A percentile compares a stretch with the other conserved stretches of the same genome.
Evolutionary conservation across 2,329 filamentous ascomycete species (phyloP).

Genomic region (Emmonsia crescens): DNA sequence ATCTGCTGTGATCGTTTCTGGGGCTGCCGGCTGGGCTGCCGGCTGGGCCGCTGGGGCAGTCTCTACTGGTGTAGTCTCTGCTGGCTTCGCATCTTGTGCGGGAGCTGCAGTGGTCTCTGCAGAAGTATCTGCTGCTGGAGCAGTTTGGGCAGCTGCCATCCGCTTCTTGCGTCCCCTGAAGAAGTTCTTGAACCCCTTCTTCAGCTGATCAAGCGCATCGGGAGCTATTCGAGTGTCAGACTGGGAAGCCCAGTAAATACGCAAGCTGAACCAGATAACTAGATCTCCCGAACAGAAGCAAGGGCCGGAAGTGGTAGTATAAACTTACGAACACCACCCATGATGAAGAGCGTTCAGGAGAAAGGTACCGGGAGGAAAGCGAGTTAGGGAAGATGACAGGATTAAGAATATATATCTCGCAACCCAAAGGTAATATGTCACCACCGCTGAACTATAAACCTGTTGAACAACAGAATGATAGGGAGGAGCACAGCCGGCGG

Average conservation of each 20-base stretch:
- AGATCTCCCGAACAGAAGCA: background rate
- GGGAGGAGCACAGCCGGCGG: background rate
- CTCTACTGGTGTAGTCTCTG: constrained; percentile 9
- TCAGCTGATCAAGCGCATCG: constrained; percentile 23
- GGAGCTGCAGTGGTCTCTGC: constrained; percentile 8
- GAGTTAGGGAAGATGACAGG: background rate
- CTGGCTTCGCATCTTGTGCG: constrained; percentile 11
- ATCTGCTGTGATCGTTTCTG: constrained; percentile 9
- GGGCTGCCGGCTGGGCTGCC: constrained; percentile 2
- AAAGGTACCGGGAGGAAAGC: background rate
- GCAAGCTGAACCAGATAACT: background rate
- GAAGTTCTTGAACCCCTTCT: constrained; percentile 24
- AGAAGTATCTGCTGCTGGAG: constrained; percentile 7
- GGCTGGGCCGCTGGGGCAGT: constrained; percentile 5
- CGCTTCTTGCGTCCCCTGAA: constrained; percentile 24
- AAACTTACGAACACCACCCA: constrained; percentile 27
- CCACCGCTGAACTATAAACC: background rate
- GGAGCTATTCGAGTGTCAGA: constrained; percentile 16
- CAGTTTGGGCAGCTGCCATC: constrained; percentile 7
- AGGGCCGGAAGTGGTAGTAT: background rate
- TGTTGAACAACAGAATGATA: background rate
- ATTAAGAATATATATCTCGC: background rate
- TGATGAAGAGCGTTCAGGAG: constrained; percentile 12
- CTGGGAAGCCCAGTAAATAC: background rate
- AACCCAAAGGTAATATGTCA: background rate